A percentile compares a stretch with the other conserved stretches of the same genome.
These are phyloP conservation scores for Astrothelium subdiscretum DNA, from an alignment of 495 filamentous ascomycete genomes.

Conservation along the genomic window DNA sequence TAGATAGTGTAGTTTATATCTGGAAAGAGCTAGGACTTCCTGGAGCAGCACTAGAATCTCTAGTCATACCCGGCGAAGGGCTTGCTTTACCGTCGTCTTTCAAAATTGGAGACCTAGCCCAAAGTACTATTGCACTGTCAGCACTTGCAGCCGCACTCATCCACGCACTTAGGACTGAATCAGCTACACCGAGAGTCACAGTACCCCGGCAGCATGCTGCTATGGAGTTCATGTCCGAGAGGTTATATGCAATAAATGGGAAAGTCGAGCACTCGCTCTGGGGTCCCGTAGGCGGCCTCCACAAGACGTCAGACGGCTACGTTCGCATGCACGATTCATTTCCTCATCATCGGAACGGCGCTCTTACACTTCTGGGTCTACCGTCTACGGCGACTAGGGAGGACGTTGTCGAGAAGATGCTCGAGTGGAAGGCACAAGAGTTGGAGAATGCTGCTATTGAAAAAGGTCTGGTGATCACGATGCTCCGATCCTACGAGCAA, in stretches of 20 bases:
- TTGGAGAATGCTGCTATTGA: slow-evolving; percentile 28
- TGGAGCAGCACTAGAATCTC: slow-evolving; percentile 9
- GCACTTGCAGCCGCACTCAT: slow-evolving; percentile 31
- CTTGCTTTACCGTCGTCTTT: slow-evolving; percentile 32
- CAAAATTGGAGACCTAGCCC: slow-evolving; percentile 34
- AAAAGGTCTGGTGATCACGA: slow-evolving; percentile 28
- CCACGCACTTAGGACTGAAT: slow-evolving; percentile 17
- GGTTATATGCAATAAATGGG: slow-evolving; percentile 29
- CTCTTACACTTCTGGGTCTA: slow-evolving; percentile 28
- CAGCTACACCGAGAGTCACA: slow-evolving; percentile 19
- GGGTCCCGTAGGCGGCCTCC: slow-evolving; percentile 33
- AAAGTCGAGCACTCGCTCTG: slow-evolving; percentile 19
- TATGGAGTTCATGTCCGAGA: slow-evolving; percentile 36
- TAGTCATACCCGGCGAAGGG: slow-evolving; percentile 11
- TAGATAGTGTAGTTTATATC: slow-evolving; percentile 15
- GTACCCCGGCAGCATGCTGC: slow-evolving; percentile 30
- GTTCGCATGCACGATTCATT: slow-evolving; percentile 36
- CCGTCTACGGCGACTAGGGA: slow-evolving; percentile 17
- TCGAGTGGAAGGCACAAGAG: slow-evolving; percentile 27
- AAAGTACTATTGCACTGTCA: slow-evolving; percentile 34
- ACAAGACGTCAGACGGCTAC: slow-evolving; percentile 34
- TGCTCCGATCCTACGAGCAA: slow-evolving; percentile 28
- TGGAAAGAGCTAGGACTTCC: slow-evolving; percentile 18
- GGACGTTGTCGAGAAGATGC: slow-evolving; percentile 25
- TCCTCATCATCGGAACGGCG: slow-evolving; percentile 29